These are phyloP conservation scores for Jatropha curcas DNA, from an alignment of 345 rosid genomes.

Conservation along the genomic window DNA sequence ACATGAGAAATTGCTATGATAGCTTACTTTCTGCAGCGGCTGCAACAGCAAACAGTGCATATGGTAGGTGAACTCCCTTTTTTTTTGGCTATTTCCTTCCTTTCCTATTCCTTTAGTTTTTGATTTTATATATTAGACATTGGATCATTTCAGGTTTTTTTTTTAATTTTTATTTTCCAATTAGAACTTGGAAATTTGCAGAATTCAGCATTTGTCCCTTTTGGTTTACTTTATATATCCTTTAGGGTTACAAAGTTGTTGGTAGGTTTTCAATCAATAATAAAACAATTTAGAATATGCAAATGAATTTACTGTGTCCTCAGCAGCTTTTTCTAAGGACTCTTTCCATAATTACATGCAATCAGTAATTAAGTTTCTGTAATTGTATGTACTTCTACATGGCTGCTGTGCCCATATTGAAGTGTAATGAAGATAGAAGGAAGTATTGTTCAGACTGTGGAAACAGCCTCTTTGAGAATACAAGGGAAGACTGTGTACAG, in stretches of 20 bases:
- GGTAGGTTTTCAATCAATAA: neutral
- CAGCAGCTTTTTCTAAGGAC: neutral
- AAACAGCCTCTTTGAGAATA: neutral
- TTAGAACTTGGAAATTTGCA: neutral
- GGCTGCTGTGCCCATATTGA: neutral
- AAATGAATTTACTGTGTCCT: neutral
- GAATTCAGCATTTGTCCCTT: neutral
- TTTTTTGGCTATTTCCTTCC: no score
- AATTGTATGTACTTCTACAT: neutral
- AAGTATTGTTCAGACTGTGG: neutral
- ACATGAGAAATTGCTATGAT: slow-evolving; percentile 90
- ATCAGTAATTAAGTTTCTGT: neutral
- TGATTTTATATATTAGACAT: neutral
- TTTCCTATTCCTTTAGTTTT: no score
- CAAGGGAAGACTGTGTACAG: neutral
- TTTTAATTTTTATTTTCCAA: neutral
- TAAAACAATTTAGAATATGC: neutral
- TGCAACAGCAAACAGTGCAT: slow-evolving; percentile 88
- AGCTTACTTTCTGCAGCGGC: slow-evolving; percentile 96
- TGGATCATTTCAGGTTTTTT: neutral
- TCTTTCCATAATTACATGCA: neutral
- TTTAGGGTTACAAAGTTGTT: neutral
- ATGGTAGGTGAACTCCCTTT: slow-evolving; percentile 46
- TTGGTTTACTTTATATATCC: neutral
- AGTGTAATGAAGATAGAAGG: neutral